These are phyloP conservation scores for Kluyveromyces lactis DNA, from an alignment of 805 yeast genomes.

Conservation along the genomic window DNA sequence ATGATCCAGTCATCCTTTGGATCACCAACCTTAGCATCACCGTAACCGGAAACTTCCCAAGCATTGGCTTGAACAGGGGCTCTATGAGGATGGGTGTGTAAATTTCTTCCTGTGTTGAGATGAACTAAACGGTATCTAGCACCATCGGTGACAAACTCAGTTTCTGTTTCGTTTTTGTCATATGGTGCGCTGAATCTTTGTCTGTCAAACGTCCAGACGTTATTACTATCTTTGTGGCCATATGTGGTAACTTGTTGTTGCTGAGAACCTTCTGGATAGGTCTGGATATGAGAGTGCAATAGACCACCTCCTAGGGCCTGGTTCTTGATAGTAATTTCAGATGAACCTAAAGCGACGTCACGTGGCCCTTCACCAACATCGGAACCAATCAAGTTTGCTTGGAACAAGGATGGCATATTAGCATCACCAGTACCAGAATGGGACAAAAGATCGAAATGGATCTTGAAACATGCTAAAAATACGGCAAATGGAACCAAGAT, in stretches of 20 bases:
- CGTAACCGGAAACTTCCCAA: constrained; percentile 86
- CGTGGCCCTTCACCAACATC: constrained; percentile 61
- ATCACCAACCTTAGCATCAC: constrained; percentile 65
- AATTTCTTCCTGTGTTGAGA: constrained; percentile 56
- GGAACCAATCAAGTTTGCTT: constrained; percentile 64
- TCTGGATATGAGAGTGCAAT: constrained; percentile 80
- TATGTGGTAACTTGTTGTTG: constrained; percentile 95
- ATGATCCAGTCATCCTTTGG: constrained; percentile 83
- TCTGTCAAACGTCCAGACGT: constrained; percentile 68
- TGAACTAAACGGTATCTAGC: constrained; percentile 68
- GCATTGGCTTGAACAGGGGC: constrained; percentile 63
- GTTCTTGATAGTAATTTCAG: constrained; percentile 38
- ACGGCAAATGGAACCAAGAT: constrained; percentile 56
- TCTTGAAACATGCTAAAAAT: constrained; percentile 58
- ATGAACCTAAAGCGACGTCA: constrained; percentile 57
- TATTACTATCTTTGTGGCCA: constrained; percentile 80
- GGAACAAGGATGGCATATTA: constrained; percentile 72
- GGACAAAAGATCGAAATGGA: constrained; percentile 65
- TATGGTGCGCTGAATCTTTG: constrained; percentile 34
- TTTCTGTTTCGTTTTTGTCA: constrained; percentile 23
- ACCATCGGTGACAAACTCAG: constrained; percentile 45
- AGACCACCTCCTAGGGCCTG: constrained; percentile 72
- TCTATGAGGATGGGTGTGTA: constrained; percentile 74
- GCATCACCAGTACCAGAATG: constrained; percentile 79
- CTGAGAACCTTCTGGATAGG: constrained; percentile 83